Conservation (phyloP, 768 basidiomycete species). For the Boletus subparvulus region DNA sequence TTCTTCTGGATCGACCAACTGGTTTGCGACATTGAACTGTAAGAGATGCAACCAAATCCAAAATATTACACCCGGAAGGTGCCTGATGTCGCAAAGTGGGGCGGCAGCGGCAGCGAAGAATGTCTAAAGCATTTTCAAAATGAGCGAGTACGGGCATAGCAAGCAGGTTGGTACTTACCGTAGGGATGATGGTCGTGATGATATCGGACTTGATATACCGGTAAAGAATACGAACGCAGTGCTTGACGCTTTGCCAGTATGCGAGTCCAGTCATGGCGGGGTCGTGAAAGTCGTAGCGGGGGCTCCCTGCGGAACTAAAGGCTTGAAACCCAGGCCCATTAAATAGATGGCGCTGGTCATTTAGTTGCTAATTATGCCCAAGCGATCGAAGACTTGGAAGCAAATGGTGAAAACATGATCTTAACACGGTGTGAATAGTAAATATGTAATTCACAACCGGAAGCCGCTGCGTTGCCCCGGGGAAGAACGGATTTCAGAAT, state of each 20-base stretch:
- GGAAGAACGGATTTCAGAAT: background rate
- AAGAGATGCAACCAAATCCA: conserved; percentile 51
- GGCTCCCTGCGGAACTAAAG: background rate
- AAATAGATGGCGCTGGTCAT: conserved; percentile 16
- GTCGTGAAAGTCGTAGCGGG: conserved; percentile 21
- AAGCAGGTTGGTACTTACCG: conserved; percentile 9
- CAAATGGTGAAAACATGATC: background rate
- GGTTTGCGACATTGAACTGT: conserved; percentile 46
- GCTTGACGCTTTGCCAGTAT: conserved; percentile 11
- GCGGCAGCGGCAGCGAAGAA: conserved; percentile 36
- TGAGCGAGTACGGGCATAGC: background rate
- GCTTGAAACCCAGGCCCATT: conserved; percentile 7
- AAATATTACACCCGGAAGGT: conserved; percentile 31
- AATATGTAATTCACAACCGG: conserved; percentile 5
- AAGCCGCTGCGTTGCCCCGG: background rate
- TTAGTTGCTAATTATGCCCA: conserved; percentile 3
- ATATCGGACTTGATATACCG: conserved; percentile 28
- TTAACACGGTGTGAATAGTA: conserved; percentile 12
- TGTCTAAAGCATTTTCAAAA: conserved; percentile 24
- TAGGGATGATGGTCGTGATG: conserved; percentile 28
- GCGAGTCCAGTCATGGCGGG: conserved; percentile 17
- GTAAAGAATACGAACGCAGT: conserved; percentile 18
- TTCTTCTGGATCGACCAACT: conserved; percentile 40
- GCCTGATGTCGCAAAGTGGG: conserved; percentile 25
- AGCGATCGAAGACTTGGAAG: conserved; percentile 4